Conservation (phyloP, 2,329 filamentous ascomycete species). For the Alternaria sp. region DNA sequence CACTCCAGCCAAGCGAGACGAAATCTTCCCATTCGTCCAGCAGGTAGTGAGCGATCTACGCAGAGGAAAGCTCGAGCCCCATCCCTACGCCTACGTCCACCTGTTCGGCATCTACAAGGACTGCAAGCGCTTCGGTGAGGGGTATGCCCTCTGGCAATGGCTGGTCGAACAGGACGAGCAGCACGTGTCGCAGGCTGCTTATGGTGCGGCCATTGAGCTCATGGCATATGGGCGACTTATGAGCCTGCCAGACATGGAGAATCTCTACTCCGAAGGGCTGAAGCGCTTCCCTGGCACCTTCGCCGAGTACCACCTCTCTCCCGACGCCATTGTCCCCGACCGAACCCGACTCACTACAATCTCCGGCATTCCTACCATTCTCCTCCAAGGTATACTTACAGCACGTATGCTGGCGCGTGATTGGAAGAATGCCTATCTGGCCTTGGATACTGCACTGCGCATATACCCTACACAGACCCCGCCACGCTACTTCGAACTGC, state of each 20-base stretch:
- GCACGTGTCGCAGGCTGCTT: conserved; percentile 52
- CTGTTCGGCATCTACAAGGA: conserved; percentile 57
- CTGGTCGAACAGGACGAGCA: conserved; percentile 51
- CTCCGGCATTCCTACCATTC: conserved; percentile 48
- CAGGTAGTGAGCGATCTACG: conserved; percentile 51
- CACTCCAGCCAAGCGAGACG: conserved; percentile 4
- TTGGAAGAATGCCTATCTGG: conserved; percentile 57
- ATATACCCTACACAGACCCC: conserved; percentile 54
- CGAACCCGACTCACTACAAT: conserved; percentile 42
- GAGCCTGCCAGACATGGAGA: conserved; percentile 52
- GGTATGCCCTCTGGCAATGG: conserved; percentile 57
- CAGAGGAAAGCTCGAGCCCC: conserved; percentile 43
- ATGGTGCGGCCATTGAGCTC: conserved; percentile 59
- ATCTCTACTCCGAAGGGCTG: conserved; percentile 54
- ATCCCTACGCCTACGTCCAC: conserved; percentile 53
- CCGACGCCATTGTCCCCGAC: conserved; percentile 55
- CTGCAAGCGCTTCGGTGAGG: conserved; percentile 48
- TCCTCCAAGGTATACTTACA: conserved; percentile 57
- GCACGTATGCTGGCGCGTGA: conserved; percentile 56
- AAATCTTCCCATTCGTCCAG: conserved; percentile 41
- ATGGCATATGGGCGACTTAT: conserved; percentile 51
- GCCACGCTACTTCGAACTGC: conserved; percentile 52
- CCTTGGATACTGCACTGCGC: conserved; percentile 57
- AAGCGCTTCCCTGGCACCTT: conserved; percentile 56
- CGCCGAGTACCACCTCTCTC: conserved; percentile 55